Evolutionary conservation across 2,329 filamentous ascomycete genomes (phyloP), one percentile per base, ranked within the genome.

Genomic region (Pyrenochaeta sp.): DNA sequence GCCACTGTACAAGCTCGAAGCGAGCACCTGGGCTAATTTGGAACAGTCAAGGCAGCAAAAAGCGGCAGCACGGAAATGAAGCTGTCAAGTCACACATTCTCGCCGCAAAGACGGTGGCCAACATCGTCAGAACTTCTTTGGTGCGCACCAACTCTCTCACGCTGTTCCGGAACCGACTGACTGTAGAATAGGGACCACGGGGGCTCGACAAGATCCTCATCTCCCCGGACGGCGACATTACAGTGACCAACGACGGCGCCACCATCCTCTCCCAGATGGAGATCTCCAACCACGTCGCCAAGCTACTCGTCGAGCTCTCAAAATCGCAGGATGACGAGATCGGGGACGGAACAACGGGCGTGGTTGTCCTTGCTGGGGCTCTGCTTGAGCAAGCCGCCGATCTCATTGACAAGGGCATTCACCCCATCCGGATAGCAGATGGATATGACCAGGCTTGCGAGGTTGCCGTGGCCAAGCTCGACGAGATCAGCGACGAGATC

Each of bases 291-390:
- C 93, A 97, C 74, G 91, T 99, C 51, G 94, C 94, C 52, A 97
- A 97, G 78, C 82, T 99, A 37, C 80, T 99, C 48, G 94, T 99
- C 35, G 93, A 96, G 72, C 86, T 99, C 27, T 97, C 94, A 55
- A 96, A 96, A 79, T 97, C 94, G 26, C 94, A 99, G 74, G 94
- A 99, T 67, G 93, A 97, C 63, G 94, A 99, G 77, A 99, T 99
- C 67, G 94, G 94, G 68, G 94, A 99, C 72, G 94, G 94, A 55
- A 99, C 94, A 53, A 99, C 94, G 1, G 94, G 94, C 73, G 94
- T 99, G 10, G 94, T 99, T 37, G 95, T 99, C 35, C 79, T 99
- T 59, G 94, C 94, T 10, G 94, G 93, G 55, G 92, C 94, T 51
- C 84, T 99, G 55, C 81, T 99, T 50, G 95, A 99, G 76, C 93